A percentile compares a stretch with the other conserved stretches of the same genome.
These are phyloP conservation scores for Botrytis elliptica DNA, from an alignment of 2,329 filamentous ascomycete genomes.

Conservation along the genomic window DNA sequence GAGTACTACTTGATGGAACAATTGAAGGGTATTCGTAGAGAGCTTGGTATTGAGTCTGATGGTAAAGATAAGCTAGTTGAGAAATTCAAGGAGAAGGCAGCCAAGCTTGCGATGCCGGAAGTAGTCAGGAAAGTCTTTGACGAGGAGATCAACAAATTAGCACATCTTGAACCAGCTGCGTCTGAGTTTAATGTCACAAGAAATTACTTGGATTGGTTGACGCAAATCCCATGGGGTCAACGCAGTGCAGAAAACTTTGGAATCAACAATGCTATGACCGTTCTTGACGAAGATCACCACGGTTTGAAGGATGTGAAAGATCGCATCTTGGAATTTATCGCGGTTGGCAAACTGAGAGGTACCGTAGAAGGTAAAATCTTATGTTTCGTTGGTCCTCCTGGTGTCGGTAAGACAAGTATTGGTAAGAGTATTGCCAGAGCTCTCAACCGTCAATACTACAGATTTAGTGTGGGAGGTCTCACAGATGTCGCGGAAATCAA, in stretches of 20 bases:
- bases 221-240: constrained; percentile 96
- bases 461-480: constrained; percentile 94
- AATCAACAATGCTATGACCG: constrained; percentile 84
- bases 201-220: constrained; percentile 98
- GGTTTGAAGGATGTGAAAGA: constrained; percentile 98
- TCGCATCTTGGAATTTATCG: constrained; percentile 96
- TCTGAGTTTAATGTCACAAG: constrained; percentile 98
- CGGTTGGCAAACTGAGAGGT: constrained; percentile 92
- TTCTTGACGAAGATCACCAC: constrained; percentile 95
- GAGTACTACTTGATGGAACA: constrained; percentile 99
- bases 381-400: constrained; percentile 94
- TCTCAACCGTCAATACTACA: constrained; percentile 93
- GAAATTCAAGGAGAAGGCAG: constrained; percentile 93
- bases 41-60: constrained; percentile 94
- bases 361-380: constrained; percentile 98
- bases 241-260: constrained; percentile 95
- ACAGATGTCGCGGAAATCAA: constrained; percentile 99
- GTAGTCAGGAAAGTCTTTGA: constrained; percentile 97
- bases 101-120: constrained; percentile 94
- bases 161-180: constrained; percentile 89
- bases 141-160: constrained; percentile 95
- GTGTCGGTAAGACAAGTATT: constrained; percentile 98
- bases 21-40: constrained; percentile 96
- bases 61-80: constrained; percentile 98
- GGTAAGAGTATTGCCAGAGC: constrained; percentile 96